phyloP scores from a whole-genome alignment of 176 grass and related monocot genomes.

The Guadua angustifolia region DNA sequence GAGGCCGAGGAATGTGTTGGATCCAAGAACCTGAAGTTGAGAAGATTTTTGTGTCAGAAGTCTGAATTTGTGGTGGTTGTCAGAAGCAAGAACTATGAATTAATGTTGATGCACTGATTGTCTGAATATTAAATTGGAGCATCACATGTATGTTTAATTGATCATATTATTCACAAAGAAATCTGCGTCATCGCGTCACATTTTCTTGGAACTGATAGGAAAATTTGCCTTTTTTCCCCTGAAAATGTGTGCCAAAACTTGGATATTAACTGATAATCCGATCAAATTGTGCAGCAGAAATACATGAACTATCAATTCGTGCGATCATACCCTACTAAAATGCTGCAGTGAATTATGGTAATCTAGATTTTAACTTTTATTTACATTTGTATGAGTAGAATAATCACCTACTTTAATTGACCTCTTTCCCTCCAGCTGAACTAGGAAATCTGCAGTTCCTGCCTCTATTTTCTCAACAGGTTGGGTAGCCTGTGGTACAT shows the following conservation, averaged over 20 bases:
- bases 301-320: not conserved
- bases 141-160: not conserved
- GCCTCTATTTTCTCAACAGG: conserved; percentile 49
- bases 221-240: not conserved
- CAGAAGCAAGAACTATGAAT: not conserved
- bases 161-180: not conserved
- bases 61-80: not conserved
- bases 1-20: conserved; percentile 62
- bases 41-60: not conserved
- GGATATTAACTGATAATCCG: not conserved
- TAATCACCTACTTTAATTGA: conserved; percentile 75
- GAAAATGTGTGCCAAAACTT: not conserved
- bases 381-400: not conserved
- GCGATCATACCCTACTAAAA: not conserved
- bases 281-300: not conserved
- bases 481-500: not conserved
- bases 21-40: conserved; percentile 45
- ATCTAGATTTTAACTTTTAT: not conserved
- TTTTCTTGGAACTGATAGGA: not conserved
- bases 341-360: not conserved
- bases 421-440: conserved; percentile 68
- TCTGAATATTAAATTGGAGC: too few relatives aligned
- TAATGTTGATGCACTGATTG: too few relatives aligned
- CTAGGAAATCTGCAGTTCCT: conserved; percentile 81
- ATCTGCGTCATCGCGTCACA: not conserved